These are phyloP conservation scores for Saccharomyces pastorianus DNA, from an alignment of 1,139 yeast species.

Conservation along the genomic window DNA sequence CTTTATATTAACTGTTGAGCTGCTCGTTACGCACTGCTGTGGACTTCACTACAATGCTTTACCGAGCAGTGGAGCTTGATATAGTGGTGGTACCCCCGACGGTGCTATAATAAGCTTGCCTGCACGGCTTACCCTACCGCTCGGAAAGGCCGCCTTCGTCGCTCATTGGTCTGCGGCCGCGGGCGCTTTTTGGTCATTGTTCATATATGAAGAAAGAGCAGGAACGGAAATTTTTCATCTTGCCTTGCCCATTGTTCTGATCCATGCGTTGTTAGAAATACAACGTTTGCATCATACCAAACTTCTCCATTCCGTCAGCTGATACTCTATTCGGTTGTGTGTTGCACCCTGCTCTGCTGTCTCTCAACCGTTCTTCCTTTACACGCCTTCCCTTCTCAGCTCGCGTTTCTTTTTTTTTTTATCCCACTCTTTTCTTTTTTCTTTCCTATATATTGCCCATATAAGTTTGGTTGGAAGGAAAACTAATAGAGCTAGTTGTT, in stretches of 20 bases:
- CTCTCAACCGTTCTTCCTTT: neutral
- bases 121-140: neutral
- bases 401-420: neutral
- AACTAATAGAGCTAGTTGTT: neutral
- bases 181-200: neutral
- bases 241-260: neutral
- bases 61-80: neutral
- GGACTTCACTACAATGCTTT: neutral
- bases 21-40: neutral
- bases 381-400: neutral
- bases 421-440: neutral
- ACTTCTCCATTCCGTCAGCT: neutral
- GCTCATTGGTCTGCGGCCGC: constrained; percentile 1
- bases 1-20: neutral
- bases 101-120: constrained; percentile 1
- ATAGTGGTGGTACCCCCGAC: neutral
- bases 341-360: neutral
- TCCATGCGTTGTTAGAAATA: neutral
- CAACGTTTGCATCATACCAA: neutral
- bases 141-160: neutral
- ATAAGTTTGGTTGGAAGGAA: neutral
- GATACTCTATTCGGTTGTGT: neutral
- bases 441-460: neutral
- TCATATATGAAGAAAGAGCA: neutral
- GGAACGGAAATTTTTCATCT: neutral